phyloP scores from a whole-genome alignment of 176 grass and related monocot species.

The Paspalum notatum region DNA sequence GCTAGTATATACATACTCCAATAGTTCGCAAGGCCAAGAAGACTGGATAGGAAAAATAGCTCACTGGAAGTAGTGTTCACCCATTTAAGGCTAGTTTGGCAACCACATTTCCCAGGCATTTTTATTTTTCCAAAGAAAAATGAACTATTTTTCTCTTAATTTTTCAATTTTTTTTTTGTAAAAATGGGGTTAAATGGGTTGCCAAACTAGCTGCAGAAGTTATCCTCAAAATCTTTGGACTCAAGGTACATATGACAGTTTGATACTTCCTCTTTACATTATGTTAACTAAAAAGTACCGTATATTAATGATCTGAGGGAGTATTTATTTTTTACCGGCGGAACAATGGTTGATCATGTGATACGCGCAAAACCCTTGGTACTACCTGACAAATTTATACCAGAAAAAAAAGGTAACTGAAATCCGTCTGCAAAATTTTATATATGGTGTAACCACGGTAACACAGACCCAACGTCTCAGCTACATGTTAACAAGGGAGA shows the following conservation, averaged over 20 bases:
- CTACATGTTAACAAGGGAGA: neutral
- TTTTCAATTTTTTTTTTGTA: too few species aligned
- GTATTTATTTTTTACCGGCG: neutral
- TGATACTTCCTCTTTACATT: neutral
- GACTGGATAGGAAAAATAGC: slow-evolving; percentile 72
- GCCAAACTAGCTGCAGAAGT: slow-evolving; percentile 50
- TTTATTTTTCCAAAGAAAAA: too few species aligned
- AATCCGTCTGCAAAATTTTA: neutral
- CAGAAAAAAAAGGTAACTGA: neutral
- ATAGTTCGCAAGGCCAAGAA: slow-evolving; percentile 73
- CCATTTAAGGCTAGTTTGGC: too few species aligned
- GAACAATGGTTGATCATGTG: neutral
- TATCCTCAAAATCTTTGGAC: slow-evolving; percentile 66
- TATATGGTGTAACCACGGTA: neutral
- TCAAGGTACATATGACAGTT: slow-evolving; percentile 47
- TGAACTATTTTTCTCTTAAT: too few species aligned
- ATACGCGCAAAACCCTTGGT: too few species aligned
- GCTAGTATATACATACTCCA: too few species aligned
- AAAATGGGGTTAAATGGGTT: too few species aligned
- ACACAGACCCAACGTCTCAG: neutral
- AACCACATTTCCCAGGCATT: too few species aligned
- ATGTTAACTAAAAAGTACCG: too few species aligned
- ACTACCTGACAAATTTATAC: neutral
- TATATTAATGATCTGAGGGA: too few species aligned
- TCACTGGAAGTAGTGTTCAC: slow-evolving; percentile 74